Evolutionary conservation across 2,329 filamentous ascomycete species (phyloP).

Genomic region (Chrysosporium keratinophilum): DNA sequence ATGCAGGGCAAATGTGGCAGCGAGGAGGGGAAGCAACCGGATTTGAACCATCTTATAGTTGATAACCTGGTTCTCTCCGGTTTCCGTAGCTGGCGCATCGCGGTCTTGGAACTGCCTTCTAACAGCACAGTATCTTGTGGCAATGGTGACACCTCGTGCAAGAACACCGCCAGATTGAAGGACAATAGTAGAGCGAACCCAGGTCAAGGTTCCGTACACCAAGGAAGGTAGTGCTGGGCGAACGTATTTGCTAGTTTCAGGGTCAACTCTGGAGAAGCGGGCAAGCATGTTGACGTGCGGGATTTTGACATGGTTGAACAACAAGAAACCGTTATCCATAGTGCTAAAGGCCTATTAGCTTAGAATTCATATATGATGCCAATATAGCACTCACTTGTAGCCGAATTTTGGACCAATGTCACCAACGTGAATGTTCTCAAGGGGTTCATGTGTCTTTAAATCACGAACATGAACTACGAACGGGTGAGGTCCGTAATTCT

Average conservation of each 20-base stretch:
- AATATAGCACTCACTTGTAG: slow-evolving; percentile 45
- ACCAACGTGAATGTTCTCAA: slow-evolving; percentile 61
- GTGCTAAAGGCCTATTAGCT: slow-evolving; percentile 35
- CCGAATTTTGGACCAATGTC: slow-evolving; percentile 74
- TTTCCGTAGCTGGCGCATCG: slow-evolving; percentile 49
- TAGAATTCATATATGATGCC: neutral
- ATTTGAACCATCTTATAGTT: slow-evolving; percentile 76
- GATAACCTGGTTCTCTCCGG: slow-evolving; percentile 61
- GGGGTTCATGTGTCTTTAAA: slow-evolving; percentile 56
- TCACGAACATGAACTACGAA: slow-evolving; percentile 68
- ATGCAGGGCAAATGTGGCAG: slow-evolving; percentile 65
- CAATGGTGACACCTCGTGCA: slow-evolving; percentile 67
- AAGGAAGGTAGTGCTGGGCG: slow-evolving; percentile 56
- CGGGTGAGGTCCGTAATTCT: slow-evolving; percentile 62
- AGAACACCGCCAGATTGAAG: slow-evolving; percentile 61
- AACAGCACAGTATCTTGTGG: slow-evolving; percentile 62
- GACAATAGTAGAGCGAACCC: slow-evolving; percentile 63
- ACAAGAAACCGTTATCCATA: slow-evolving; percentile 71
- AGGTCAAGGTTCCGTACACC: slow-evolving; percentile 66
- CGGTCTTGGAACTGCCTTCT: slow-evolving; percentile 69
- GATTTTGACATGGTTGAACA: slow-evolving; percentile 66
- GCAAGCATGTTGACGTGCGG: slow-evolving; percentile 65
- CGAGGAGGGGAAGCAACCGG: slow-evolving; percentile 60
- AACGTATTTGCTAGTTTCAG: slow-evolving; percentile 56
- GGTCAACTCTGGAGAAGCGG: slow-evolving; percentile 59